Percentiles rank a stretch among this genome's conserved stretches.
These are phyloP conservation scores for Cercis canadensis DNA, from an alignment of 306 rosid species.

Conservation along the genomic window DNA sequence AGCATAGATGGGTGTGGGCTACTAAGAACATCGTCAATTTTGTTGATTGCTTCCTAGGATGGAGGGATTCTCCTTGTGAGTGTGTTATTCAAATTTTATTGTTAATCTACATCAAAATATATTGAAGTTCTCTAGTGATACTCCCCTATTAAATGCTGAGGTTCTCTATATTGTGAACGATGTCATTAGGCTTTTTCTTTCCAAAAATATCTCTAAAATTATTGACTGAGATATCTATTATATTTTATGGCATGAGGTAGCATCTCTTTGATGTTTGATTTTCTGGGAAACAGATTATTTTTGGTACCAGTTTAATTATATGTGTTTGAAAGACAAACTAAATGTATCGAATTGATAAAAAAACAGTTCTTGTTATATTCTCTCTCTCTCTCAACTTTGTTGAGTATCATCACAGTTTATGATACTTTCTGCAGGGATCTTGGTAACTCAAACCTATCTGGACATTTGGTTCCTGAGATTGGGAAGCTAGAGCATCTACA, in stretches of 20 bases:
- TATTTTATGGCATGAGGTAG: neutral
- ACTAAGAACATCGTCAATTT: neutral
- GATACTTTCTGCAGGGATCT: slow-evolving; percentile 71
- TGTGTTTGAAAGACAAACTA: neutral
- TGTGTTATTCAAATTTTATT: neutral
- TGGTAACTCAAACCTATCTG: slow-evolving; percentile 91
- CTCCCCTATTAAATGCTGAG: neutral
- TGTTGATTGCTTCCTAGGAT: neutral
- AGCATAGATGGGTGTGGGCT: neutral
- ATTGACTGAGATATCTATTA: neutral
- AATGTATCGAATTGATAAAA: slow-evolving; percentile 13
- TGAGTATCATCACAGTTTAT: slow-evolving; percentile 17
- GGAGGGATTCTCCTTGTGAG: neutral
- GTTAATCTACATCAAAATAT: too few relatives aligned
- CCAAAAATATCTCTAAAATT: neutral
- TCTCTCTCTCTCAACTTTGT: neutral
- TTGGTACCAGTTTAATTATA: neutral
- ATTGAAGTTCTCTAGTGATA: neutral
- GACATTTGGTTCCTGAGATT: slow-evolving; percentile 88
- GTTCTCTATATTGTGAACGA: neutral
- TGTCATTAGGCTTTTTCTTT: neutral
- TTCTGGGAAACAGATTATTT: neutral
- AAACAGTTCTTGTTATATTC: neutral
- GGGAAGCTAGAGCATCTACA: slow-evolving; percentile 89
- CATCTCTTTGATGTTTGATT: slow-evolving; percentile 19